phyloP scores from a whole-genome alignment of 306 rosid species.

The Vigna reflexopilosa region DNA sequence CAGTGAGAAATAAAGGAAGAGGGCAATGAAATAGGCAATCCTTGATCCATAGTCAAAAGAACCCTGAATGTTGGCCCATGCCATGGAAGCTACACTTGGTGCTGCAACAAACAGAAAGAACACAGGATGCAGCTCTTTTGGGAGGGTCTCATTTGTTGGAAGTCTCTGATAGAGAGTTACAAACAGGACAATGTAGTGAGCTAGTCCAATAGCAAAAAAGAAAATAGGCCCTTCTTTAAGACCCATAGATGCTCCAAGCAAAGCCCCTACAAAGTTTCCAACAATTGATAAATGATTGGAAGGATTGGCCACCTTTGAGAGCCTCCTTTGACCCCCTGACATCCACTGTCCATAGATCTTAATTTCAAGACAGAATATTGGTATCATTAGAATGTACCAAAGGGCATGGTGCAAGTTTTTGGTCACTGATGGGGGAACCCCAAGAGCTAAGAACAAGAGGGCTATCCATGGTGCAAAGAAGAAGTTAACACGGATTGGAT shows the following conservation, averaged over 20 bases:
- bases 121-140: constrained; percentile 93
- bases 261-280: constrained; percentile 92
- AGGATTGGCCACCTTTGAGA: constrained; percentile 90
- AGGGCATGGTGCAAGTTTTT: constrained; percentile 53
- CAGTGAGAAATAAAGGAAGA: constrained; percentile 90
- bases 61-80: constrained; percentile 89
- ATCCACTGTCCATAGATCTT: constrained; percentile 98
- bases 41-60: constrained; percentile 77
- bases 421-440: constrained; percentile 74
- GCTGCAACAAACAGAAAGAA: constrained; percentile 93
- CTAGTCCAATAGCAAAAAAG: constrained; percentile 90
- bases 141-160: constrained; percentile 85
- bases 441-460: constrained; percentile 76
- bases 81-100: constrained; percentile 96
- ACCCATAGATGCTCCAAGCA: constrained; percentile 89
- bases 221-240: constrained; percentile 86
- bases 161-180: constrained; percentile 95
- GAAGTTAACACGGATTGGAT: constrained; percentile 88
- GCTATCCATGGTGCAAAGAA: constrained; percentile 93
- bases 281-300: constrained; percentile 81
- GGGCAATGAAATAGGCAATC: constrained; percentile 75
- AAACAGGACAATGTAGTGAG: constrained; percentile 80
- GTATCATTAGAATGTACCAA: constrained; percentile 88
- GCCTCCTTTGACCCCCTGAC: constrained; percentile 91
- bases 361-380: constrained; percentile 79